phyloP scores from a whole-genome alignment of 176 grass and related monocot species.

The Oryza officinalis region DNA sequence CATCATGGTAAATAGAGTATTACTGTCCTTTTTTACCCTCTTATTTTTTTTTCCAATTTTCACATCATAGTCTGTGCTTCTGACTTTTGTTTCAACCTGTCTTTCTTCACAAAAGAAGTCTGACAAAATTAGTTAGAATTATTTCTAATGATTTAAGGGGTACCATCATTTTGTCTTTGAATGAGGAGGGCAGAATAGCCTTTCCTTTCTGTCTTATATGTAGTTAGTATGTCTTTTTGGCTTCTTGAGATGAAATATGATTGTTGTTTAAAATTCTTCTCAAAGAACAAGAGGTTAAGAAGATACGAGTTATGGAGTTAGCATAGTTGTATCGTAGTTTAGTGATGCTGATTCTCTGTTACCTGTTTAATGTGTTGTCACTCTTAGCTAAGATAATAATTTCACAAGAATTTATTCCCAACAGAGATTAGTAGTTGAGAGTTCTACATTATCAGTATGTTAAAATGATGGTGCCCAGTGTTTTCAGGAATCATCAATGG shows the following conservation, averaged over 20 bases:
- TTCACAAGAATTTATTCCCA: not conserved
- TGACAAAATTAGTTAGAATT: not conserved
- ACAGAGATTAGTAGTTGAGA: not conserved
- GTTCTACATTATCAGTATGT: not conserved
- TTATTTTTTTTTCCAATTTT: not conserved
- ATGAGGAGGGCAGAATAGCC: no score
- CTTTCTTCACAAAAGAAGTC: not conserved
- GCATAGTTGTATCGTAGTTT: not conserved
- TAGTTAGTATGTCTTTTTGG: not conserved
- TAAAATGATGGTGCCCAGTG: not conserved
- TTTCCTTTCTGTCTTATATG: not conserved
- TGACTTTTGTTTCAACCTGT: no score
- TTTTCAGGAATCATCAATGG: not conserved
- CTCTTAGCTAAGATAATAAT: not conserved
- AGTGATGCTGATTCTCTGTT: not conserved
- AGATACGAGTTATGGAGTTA: not conserved
- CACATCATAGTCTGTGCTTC: not conserved
- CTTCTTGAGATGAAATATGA: not conserved
- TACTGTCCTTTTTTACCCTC: not conserved
- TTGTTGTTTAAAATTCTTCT: not conserved
- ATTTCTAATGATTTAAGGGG: not conserved
- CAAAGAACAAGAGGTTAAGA: not conserved
- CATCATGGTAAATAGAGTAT: not conserved
- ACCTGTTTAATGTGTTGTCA: not conserved
- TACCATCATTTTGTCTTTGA: not conserved